Conservation (phyloP, 2,329 filamentous ascomycete species). For the Talaromyces verruculosus region DNA sequence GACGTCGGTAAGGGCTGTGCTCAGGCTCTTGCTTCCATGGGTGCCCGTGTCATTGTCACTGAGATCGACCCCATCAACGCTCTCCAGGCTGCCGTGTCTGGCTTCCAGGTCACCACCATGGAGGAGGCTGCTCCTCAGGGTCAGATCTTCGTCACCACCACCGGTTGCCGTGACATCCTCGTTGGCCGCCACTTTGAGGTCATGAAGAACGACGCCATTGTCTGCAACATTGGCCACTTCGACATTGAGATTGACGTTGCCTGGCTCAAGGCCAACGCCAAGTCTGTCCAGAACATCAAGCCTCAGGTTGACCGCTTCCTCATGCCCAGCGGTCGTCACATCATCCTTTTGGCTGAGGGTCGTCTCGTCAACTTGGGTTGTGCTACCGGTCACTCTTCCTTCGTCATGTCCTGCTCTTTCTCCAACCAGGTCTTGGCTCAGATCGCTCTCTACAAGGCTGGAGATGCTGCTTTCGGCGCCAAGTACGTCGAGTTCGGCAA, state of each 20-base stretch:
- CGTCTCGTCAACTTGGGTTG: constrained; percentile 99
- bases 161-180: constrained; percentile 97
- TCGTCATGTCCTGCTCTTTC: constrained; percentile 99
- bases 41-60: constrained; percentile 92
- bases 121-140: constrained; percentile 85
- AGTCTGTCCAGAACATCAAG: constrained; percentile 97
- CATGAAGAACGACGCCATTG: constrained; percentile 97
- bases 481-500: constrained; percentile 98
- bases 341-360: constrained; percentile 97
- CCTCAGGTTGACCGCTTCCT: constrained; percentile 98
- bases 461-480: constrained; percentile 80
- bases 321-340: constrained; percentile 90
- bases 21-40: constrained; percentile 93
- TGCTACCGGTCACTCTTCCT: constrained; percentile 97
- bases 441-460: constrained; percentile 95
- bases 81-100: constrained; percentile 95
- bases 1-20: constrained; percentile 99
- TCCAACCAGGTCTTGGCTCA: constrained; percentile 99
- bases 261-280: constrained; percentile 97
- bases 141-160: constrained; percentile 99
- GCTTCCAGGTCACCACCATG: constrained; percentile 97
- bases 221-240: constrained; percentile 99
- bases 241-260: constrained; percentile 99
- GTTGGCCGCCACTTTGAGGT: constrained; percentile 86
- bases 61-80: constrained; percentile 99